Percentiles rank a stretch among this genome's conserved stretches.
Conservation (phyloP, 108 stramenopile species). For the Cyclotella choctawhatcheeana region DNA sequence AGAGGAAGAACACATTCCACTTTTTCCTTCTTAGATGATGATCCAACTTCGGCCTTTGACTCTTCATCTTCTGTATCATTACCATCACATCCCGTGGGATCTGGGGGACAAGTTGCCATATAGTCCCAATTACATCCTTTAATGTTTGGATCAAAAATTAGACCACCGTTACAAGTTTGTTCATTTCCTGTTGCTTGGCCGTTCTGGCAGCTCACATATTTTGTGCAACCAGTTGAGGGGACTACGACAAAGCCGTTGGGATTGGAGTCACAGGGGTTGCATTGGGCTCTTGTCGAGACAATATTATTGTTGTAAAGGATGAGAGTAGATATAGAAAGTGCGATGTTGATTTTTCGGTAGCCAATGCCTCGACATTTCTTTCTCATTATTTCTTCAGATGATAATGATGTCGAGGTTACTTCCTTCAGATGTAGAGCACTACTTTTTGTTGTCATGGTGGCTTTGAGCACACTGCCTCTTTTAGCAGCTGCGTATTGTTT, state of each 20-base stretch:
- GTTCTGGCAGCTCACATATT: conserved; percentile 18
- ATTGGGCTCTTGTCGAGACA: conserved; percentile 2
- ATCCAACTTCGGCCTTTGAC: neutral
- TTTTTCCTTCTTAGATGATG: neutral
- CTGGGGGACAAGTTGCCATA: conserved; percentile 15
- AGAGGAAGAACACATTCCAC: conserved; percentile 7
- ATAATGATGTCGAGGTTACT: neutral
- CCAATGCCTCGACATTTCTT: neutral
- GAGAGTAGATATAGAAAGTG: neutral
- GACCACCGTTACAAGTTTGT: conserved; percentile 12
- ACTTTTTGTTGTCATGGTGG: no score
- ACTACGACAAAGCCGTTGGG: conserved; percentile 15
- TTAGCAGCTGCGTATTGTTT: no score
- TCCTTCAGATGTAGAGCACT: neutral
- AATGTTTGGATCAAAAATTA: conserved; percentile 12
- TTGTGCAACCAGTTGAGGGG: conserved; percentile 10
- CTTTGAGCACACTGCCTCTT: no score
- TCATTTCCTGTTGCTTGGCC: neutral
- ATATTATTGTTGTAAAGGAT: neutral
- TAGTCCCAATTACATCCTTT: conserved; percentile 28
- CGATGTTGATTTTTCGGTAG: neutral
- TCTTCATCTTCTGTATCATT: neutral
- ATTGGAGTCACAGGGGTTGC: conserved; percentile 6
- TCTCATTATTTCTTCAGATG: neutral
- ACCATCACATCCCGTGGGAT: neutral